phyloP scores from a whole-genome alignment of 306 rosid genomes.

The Citrullus colocynthis region DNA sequence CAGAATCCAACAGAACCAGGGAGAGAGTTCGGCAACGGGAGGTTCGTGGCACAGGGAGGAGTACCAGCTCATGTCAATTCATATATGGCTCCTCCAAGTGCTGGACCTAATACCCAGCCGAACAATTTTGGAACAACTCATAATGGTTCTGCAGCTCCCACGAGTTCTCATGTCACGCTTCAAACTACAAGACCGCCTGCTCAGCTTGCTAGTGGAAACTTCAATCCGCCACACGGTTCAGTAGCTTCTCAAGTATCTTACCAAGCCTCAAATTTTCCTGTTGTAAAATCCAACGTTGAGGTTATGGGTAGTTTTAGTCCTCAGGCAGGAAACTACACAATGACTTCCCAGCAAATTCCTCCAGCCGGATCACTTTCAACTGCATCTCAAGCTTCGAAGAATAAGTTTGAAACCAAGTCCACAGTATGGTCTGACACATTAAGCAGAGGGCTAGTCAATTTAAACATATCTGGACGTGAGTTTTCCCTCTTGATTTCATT shows the following conservation, averaged over 20 bases:
- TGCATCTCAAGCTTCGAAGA: conserved; percentile 56
- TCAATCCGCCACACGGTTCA: conserved; percentile 6
- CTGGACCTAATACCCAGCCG: background rate
- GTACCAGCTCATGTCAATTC: conserved; percentile 12
- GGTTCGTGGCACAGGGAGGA: conserved; percentile 34
- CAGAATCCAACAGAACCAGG: conserved; percentile 44
- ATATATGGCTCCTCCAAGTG: background rate
- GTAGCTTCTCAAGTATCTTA: conserved; percentile 21
- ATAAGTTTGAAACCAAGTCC: conserved; percentile 86
- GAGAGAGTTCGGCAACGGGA: conserved; percentile 43
- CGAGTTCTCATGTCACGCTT: conserved; percentile 10
- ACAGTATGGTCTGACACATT: conserved; percentile 95
- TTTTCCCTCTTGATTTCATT: conserved; percentile 10
- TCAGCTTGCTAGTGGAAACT: conserved; percentile 36
- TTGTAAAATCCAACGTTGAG: conserved; percentile 18
- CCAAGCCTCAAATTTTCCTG: conserved; percentile 29
- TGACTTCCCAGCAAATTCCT: conserved; percentile 39
- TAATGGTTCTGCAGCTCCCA: background rate
- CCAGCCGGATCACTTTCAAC: conserved; percentile 31
- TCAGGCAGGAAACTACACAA: conserved; percentile 25
- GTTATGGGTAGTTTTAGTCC: conserved; percentile 27
- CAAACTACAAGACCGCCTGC: conserved; percentile 31
- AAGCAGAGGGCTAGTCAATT: conserved; percentile 85
- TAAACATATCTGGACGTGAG: conserved; percentile 97
- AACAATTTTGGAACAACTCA: background rate